Evolutionary conservation across 768 basidiomycete species (phyloP).

Genomic region (Terana coerulea): DNA sequence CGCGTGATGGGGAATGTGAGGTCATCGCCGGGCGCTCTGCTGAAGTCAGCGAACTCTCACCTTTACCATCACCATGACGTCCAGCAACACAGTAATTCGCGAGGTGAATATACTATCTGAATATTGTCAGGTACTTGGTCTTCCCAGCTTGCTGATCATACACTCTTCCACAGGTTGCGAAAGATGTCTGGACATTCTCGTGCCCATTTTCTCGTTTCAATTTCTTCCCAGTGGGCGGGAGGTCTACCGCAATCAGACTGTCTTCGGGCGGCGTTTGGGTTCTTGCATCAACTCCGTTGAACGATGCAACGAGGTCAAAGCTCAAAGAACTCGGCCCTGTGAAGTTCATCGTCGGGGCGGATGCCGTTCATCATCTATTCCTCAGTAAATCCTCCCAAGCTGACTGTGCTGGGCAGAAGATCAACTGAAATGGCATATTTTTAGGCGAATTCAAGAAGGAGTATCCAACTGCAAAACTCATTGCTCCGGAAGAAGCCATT

Average conservation of each 20-base stretch:
- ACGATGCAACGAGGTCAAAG: conserved; percentile 57
- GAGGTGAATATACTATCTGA: not conserved
- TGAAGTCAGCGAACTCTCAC: no score
- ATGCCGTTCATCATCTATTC: conserved; percentile 57
- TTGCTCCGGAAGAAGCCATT: conserved; percentile 58
- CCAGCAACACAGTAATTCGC: conserved; percentile 12
- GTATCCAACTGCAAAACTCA: conserved; percentile 69
- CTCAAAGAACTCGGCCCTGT: conserved; percentile 66
- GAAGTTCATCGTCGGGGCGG: conserved; percentile 59
- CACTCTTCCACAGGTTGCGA: conserved; percentile 25
- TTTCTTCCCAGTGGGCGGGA: conserved; percentile 72
- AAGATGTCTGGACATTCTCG: conserved; percentile 65
- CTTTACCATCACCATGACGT: conserved; percentile 4
- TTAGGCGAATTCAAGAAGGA: conserved; percentile 59
- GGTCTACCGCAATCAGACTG: conserved; percentile 78
- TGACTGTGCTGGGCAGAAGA: not conserved
- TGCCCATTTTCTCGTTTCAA: conserved; percentile 69
- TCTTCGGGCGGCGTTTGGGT: conserved; percentile 71
- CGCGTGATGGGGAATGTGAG: no score
- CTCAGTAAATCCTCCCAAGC: conserved; percentile 33
- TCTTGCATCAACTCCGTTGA: conserved; percentile 75
- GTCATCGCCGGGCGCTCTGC: no score
- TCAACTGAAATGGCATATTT: not conserved
- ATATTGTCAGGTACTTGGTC: not conserved
- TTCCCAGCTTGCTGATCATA: not conserved